Conservation (phyloP, 257 asterid genomes). For the Pogostemon cablin region DNA sequence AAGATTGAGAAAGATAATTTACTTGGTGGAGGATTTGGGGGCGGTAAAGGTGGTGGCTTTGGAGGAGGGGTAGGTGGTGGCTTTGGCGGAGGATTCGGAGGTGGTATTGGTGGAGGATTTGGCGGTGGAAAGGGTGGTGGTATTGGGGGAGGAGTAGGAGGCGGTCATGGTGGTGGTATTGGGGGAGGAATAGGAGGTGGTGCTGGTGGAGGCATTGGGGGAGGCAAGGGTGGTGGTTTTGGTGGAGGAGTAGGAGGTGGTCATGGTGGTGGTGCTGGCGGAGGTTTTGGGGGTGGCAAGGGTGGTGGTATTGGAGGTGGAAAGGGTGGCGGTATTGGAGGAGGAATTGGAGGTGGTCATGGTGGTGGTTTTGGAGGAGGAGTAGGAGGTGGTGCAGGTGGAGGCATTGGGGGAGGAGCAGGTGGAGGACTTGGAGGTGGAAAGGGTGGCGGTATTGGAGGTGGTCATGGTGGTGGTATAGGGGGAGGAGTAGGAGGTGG, state of each 20-base stretch:
- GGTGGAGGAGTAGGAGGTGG: conserved; percentile 34
- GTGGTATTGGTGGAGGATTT: conserved; percentile 27
- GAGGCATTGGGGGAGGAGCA: background rate
- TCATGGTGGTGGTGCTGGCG: conserved; percentile 33
- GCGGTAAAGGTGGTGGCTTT: conserved; percentile 2
- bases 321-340: conserved; percentile 21
- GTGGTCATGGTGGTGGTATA: conserved; percentile 21
- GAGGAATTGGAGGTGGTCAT: conserved; percentile 18
- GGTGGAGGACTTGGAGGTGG: conserved; percentile 33
- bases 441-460: conserved; percentile 4
- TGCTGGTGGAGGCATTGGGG: conserved; percentile 27
- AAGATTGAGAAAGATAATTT: conserved; percentile 40
- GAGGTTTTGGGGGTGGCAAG: conserved; percentile 34
- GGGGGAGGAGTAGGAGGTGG: conserved; percentile 27
- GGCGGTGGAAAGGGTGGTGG: conserved; percentile 32
- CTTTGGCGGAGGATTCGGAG: conserved; percentile 12
- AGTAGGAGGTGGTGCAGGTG: background rate
- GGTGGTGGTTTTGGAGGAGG: conserved; percentile 30
- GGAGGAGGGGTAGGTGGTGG: conserved; percentile 32
- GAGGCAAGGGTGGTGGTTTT: conserved; percentile 22
- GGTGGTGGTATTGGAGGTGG: conserved; percentile 35
- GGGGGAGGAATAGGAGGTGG: conserved; percentile 34
- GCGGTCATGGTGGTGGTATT: conserved; percentile 25
- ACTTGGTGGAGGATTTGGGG: conserved; percentile 16
- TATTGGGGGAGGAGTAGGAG: background rate